Evolutionary conservation across 768 basidiomycete species (phyloP), one percentile per base, ranked within the genome.

Genomic region (Mycena latifolia): DNA sequence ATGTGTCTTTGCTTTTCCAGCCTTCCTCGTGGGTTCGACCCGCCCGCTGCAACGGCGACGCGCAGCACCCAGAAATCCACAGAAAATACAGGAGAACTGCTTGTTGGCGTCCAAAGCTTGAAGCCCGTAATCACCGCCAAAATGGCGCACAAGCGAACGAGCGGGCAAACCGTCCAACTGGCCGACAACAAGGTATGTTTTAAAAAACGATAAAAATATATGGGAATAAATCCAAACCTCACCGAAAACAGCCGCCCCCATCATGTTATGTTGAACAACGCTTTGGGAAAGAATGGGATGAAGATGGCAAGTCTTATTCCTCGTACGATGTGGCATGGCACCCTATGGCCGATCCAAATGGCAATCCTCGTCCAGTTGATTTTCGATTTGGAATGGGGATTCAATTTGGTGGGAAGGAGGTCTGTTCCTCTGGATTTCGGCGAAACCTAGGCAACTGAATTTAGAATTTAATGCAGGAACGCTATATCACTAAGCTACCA

Each of bases 311-410:
- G 39, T 63, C 43, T 10, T 63, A 50, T 29, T 55, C n/a, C n/a
- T n/a, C n/a, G n/a, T n/a, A n/a, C n/a, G n/a, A n/a, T n/a, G n/a
- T n/a, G n/a, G n/a, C n/a, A 27, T 62, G 61, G 61, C 45, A 62
- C 5, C 52, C 61, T 0, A 47, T 14, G 24, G 9, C 9, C 25
- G 3, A 47, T 1, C 9, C 9, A 11, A 37, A 27, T 55, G 53
- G 53, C 8, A 0, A 14, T 2, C 53, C 53, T 18, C n/a, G 35
- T 48, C 24, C 52, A 9, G 17, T 39, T 10, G 22, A 62, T 0
- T 55, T 62, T 14, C 52, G 53, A 54, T 62, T 62, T 28, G 61
- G 61, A 55, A 62, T 62, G 45, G 61, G 61, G 4, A 55, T 62
- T 22, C 45, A 62, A 24, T 55, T 62, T 37, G 37, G 7, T 28